Base-by-base conservation (phyloP, 441 rosid genomes). In the Arabidopsis hybrid region DNA sequence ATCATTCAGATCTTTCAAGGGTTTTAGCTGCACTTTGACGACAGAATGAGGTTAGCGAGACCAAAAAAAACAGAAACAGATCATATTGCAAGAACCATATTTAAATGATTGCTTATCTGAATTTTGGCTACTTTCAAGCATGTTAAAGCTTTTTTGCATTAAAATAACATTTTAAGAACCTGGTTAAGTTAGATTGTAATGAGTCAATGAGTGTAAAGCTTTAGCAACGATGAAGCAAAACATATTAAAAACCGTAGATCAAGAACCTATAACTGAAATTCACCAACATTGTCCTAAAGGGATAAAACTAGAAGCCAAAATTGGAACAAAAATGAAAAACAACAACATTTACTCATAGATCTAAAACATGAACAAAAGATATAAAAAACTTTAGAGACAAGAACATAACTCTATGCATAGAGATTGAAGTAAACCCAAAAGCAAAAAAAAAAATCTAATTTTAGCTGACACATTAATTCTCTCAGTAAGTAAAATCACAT, bases 21-120 rank as follows among this genome's bases (percentile, higher is more conserved):
- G 97, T 78, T 89, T 93, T 21, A 96, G 83, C 97, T 93, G 95
- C 90, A 85, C 10, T 67, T 60, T 21, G 49, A 75, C 59, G 10
- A 60, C 40, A 56, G 31, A 32, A 56, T 1, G 12, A 31, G 42
- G 21, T 42, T 68, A 43, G 9, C 16, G 13, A 66, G 3, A 3
- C 3, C 3, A 29, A 32, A 9, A 29, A 13, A n/a, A 21, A 63
- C 31, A 70, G 38, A 29, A 46, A 56, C 53, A 64, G 51, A 75
- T 39, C 65, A 52, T 21, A 34, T 42, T 14, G 21, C 63, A 66
- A 66, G 45, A 66, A 31, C 12, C 60, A 17, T 59, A 62, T 75
- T 32, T 36, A 42, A 50, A 50, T 40, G 2, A 49, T 31, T 34
- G 31, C 50, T 65, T 51, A 53, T 65, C 36, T n/a, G 0, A 43